Percentiles rank a stretch among this genome's conserved stretches.
Evolutionary conservation across 2,329 filamentous ascomycete species (phyloP).

Genomic region (Nemania sp.): DNA sequence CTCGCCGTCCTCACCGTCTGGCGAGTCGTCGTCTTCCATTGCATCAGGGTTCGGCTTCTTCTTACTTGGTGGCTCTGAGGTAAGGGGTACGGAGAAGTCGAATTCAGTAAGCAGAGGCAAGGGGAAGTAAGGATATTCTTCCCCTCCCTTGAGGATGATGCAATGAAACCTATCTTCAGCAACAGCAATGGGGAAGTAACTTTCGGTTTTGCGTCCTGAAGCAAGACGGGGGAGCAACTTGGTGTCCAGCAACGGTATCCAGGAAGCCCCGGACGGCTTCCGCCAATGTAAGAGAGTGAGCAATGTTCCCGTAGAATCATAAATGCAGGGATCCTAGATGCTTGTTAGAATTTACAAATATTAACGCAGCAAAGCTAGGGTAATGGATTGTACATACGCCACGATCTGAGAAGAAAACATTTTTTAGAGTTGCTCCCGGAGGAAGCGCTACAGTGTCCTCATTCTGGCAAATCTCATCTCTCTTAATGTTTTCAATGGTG

Average conservation of each 20-base stretch:
- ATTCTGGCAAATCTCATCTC: constrained; percentile 93
- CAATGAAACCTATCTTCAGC: constrained; percentile 95
- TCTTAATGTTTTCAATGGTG: constrained; percentile 93
- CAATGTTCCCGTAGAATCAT: constrained; percentile 90
- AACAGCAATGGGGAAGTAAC: constrained; percentile 95
- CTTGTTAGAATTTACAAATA: constrained; percentile 37
- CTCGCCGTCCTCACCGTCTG: constrained; percentile 51
- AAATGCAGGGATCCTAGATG: constrained; percentile 88
- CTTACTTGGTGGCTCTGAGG: constrained; percentile 61
- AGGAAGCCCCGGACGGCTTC: constrained; percentile 82
- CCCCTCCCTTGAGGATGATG: constrained; percentile 97
- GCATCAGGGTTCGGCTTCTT: constrained; percentile 52
- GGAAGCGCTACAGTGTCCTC: constrained; percentile 91
- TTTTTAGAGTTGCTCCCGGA: constrained; percentile 77
- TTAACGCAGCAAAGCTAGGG: constrained; percentile 28
- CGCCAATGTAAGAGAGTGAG: constrained; percentile 93
- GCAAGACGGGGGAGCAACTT: constrained; percentile 83
- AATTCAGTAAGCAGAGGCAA: constrained; percentile 92
- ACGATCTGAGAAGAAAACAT: constrained; percentile 89
- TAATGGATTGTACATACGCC: constrained; percentile 69
- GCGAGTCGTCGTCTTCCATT: constrained; percentile 49
- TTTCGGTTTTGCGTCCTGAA: constrained; percentile 86
- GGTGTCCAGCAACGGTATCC: constrained; percentile 94
- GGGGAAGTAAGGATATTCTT: constrained; percentile 93
- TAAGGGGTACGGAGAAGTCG: constrained; percentile 86